Evolutionary conservation across 1,139 yeast genomes (phyloP).

Genomic region (Ashbya aceris): DNA sequence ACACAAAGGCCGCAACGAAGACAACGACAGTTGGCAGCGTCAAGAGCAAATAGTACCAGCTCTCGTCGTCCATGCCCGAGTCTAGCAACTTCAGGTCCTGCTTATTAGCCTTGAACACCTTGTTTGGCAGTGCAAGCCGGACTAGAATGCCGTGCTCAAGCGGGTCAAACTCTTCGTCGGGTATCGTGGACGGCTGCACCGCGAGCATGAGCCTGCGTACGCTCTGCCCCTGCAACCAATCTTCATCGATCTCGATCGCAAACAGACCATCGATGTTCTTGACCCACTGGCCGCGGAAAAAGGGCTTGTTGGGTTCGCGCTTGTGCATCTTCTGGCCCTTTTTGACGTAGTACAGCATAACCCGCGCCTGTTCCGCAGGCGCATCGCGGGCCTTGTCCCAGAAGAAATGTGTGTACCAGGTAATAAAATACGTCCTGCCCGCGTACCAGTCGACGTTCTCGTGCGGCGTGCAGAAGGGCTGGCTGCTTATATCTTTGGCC

Average conservation of each 20-base stretch:
- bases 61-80: constrained; percentile 51
- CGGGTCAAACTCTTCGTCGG: constrained; percentile 57
- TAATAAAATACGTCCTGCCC: constrained; percentile 60
- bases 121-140: constrained; percentile 47
- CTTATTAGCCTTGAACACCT: constrained; percentile 50
- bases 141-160: constrained; percentile 45
- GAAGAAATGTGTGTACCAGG: constrained; percentile 67
- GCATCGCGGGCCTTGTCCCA: constrained; percentile 34
- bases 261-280: constrained; percentile 53
- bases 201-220: constrained; percentile 44
- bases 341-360: constrained; percentile 59
- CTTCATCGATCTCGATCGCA: constrained; percentile 49
- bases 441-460: constrained; percentile 48
- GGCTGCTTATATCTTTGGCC: constrained; percentile 47
- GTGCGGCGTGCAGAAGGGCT: constrained; percentile 75
- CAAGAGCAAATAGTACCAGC: constrained; percentile 58
- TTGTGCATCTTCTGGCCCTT: constrained; percentile 46
- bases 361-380: constrained; percentile 46
- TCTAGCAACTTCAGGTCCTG: constrained; percentile 45
- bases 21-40: constrained; percentile 65
- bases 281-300: constrained; percentile 65
- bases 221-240: constrained; percentile 50
- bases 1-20: constrained; percentile 53
- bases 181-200: constrained; percentile 59
- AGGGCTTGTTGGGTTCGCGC: constrained; percentile 42